Conservation (phyloP, 192 early-diverging fungal species). For the Dissophora ornata region DNA sequence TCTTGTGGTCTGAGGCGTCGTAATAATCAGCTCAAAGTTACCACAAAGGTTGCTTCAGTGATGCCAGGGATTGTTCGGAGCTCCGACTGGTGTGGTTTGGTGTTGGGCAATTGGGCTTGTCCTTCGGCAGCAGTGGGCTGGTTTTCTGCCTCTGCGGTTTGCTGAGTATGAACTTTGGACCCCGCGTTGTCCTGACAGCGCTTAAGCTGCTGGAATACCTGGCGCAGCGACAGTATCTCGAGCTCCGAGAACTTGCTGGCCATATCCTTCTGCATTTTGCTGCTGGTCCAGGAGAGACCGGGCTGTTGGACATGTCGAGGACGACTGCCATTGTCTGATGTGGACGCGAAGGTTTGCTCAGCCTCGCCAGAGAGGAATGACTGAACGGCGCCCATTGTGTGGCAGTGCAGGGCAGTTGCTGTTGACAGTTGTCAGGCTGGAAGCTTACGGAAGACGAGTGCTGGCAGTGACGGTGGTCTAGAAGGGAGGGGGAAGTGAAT, state of each 20-base stretch:
- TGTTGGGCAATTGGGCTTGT: too few species aligned
- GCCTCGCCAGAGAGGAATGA: conserved; percentile 6
- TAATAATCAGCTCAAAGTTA: background rate
- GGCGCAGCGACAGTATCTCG: conserved; percentile 36
- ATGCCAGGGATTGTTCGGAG: conserved; percentile 14
- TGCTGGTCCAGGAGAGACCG: conserved; percentile 24
- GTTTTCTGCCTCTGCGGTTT: background rate
- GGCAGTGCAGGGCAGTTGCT: too few species aligned
- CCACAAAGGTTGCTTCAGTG: conserved; percentile 40
- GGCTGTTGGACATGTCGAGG: background rate
- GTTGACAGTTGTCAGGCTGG: too few species aligned
- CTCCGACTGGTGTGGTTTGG: too few species aligned
- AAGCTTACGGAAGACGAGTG: too few species aligned
- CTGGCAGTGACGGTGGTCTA: background rate
- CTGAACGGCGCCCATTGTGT: conserved; percentile 19
- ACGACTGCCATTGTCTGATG: background rate
- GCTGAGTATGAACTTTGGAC: too few species aligned
- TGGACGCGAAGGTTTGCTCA: background rate
- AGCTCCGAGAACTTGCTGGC: conserved; percentile 26
- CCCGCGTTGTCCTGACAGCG: conserved; percentile 19
- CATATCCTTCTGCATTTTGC: conserved; percentile 25
- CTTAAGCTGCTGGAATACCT: conserved; percentile 30
- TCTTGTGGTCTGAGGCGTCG: too few species aligned
- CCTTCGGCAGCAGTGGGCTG: background rate
- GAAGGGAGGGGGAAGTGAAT: conserved; percentile 1